Evolutionary conservation across 257 asterid genomes (phyloP).

Genomic region (Catharanthus roseus): DNA sequence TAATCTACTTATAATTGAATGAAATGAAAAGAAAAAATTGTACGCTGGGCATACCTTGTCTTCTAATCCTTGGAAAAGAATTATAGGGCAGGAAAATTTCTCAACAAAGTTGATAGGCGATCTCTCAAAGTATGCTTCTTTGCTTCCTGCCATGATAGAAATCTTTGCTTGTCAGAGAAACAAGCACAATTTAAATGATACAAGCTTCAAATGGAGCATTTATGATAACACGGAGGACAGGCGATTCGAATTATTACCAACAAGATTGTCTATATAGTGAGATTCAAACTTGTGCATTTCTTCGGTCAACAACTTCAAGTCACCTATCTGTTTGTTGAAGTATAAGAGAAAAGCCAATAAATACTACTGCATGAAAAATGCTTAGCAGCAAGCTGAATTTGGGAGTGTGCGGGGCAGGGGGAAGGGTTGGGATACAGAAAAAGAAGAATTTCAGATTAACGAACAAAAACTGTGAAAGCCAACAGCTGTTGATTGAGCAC

Average conservation of each 20-base stretch:
- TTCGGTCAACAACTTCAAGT: slow-evolving; percentile 57
- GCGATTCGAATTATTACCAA: slow-evolving; percentile 39
- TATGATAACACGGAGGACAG: slow-evolving; percentile 7
- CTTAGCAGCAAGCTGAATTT: not conserved
- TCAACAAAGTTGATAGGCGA: slow-evolving; percentile 80
- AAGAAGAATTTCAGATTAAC: not conserved
- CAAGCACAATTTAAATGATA: not conserved
- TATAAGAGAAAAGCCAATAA: slow-evolving; percentile 1
- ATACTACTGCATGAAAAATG: not conserved
- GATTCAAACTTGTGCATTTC: slow-evolving; percentile 94
- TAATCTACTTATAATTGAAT: not conserved
- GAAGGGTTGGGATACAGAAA: no score
- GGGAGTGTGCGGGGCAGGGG: no score
- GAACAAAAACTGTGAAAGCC: not conserved
- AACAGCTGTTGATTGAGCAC: slow-evolving; percentile 30
- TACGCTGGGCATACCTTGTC: slow-evolving; percentile 57
- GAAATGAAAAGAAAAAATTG: slow-evolving; percentile 4
- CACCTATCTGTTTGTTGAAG: slow-evolving; percentile 62
- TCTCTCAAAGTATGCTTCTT: slow-evolving; percentile 56
- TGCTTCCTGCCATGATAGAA: slow-evolving; percentile 46
- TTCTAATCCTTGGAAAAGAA: slow-evolving; percentile 87
- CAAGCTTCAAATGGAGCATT: not conserved
- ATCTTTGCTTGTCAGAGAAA: not conserved
- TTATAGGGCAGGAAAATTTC: slow-evolving; percentile 78
- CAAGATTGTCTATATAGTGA: slow-evolving; percentile 75